phyloP scores from a whole-genome alignment of 2,329 filamentous ascomycete genomes.

The Beauveria scarabaeidicola region DNA sequence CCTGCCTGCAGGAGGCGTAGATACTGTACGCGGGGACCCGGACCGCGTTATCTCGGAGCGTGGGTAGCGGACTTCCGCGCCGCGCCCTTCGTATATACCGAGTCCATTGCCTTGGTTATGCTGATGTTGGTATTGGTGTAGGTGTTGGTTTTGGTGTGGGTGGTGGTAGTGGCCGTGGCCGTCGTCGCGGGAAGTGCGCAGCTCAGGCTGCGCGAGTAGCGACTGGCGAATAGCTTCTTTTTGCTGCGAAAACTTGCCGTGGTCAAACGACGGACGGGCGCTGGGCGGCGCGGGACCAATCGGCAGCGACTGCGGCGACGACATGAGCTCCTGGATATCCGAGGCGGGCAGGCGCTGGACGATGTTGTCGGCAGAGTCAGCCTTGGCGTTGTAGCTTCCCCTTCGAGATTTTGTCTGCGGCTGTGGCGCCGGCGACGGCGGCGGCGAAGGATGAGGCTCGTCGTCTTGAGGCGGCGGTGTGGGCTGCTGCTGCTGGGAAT shows the following conservation, averaged over 20 bases:
- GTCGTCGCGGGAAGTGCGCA: slow-evolving; percentile 1
- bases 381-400: slow-evolving; percentile 23
- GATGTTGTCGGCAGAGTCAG: slow-evolving; percentile 32
- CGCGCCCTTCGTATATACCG: slow-evolving; percentile 9
- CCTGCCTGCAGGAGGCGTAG: slow-evolving; percentile 43
- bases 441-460: neutral
- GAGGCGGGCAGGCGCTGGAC: slow-evolving; percentile 48
- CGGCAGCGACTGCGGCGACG: slow-evolving; percentile 49
- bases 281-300: slow-evolving; percentile 33
- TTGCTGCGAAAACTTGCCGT: slow-evolving; percentile 25
- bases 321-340: slow-evolving; percentile 50
- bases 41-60: slow-evolving; percentile 20
- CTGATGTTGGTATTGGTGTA: neutral
- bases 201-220: slow-evolving; percentile 21
- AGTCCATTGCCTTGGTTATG: slow-evolving; percentile 16
- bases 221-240: slow-evolving; percentile 23
- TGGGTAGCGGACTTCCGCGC: slow-evolving; percentile 16
- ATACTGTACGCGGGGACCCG: slow-evolving; percentile 35
- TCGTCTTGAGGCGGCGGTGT: neutral
- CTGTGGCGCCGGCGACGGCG: slow-evolving; percentile 1
- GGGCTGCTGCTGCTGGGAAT: slow-evolving; percentile 1
- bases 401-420: slow-evolving; percentile 15
- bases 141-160: neutral
- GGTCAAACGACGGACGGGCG: slow-evolving; percentile 29
- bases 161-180: neutral